Conservation (phyloP, 768 basidiomycete genomes). For the Amanita pallidorosea region DNA sequence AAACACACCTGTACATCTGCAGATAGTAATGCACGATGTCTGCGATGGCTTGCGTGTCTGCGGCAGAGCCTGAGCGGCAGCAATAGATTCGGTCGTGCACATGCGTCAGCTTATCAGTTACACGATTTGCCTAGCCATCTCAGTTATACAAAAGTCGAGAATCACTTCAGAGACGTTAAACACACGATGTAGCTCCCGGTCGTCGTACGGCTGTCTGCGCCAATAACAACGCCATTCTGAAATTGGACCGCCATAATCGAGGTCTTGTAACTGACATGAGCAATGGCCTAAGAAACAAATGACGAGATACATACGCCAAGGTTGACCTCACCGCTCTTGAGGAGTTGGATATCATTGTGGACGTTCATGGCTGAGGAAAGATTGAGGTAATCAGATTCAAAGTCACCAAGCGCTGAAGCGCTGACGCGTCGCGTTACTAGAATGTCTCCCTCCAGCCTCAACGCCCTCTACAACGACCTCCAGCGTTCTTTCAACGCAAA, state of each 20-base stretch:
- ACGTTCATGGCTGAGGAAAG: conserved; percentile 32
- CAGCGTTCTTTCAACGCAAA: conserved; percentile 53
- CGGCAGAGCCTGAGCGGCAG: conserved; percentile 96
- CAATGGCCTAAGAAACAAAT: conserved; percentile 2
- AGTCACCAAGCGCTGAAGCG: conserved; percentile 13
- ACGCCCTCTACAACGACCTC: conserved; percentile 54
- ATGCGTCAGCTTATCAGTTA: conserved; percentile 95
- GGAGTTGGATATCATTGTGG: conserved; percentile 70
- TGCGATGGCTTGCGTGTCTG: conserved; percentile 95
- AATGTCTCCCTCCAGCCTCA: conserved; percentile 22
- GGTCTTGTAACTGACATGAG: conserved; percentile 42
- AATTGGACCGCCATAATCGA: conserved; percentile 99
- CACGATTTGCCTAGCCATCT: conserved; percentile 74
- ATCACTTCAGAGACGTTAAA: conserved; percentile 2
- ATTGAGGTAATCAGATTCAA: conserved; percentile 12
- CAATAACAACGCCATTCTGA: conserved; percentile 87
- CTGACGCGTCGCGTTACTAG: conserved; percentile 45
- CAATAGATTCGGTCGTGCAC: conserved; percentile 98
- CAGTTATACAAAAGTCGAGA: conserved; percentile 1
- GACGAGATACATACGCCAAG: conserved; percentile 62
- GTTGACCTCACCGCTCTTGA: conserved; percentile 95
- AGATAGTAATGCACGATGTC: conserved; percentile 80
- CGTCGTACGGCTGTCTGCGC: conserved; percentile 95
- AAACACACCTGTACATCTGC: conserved; percentile 60
- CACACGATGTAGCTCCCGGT: conserved; percentile 93